Conservation (phyloP, 2,329 filamentous ascomycete genomes). For the Gyromitra esculenta region DNA sequence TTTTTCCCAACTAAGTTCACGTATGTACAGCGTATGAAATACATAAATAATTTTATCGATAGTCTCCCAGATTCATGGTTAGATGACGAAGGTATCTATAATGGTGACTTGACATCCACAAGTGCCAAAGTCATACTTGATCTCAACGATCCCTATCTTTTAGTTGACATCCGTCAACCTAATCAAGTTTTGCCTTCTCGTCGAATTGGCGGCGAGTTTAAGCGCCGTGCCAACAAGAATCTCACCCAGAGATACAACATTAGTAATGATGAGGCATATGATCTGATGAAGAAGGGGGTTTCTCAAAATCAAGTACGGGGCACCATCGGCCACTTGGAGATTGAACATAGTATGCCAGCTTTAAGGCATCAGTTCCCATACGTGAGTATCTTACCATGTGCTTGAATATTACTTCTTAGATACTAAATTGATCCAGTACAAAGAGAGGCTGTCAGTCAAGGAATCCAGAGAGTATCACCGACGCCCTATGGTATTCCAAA, state of each 20-base stretch:
- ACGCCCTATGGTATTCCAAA: constrained; percentile 77
- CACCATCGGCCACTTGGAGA: constrained; percentile 84
- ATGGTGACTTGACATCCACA: constrained; percentile 71
- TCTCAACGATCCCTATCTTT: constrained; percentile 84
- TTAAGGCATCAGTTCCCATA: constrained; percentile 93
- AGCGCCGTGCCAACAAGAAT: constrained; percentile 75
- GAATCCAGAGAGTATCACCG: constrained; percentile 85
- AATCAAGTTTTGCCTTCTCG: constrained; percentile 69
- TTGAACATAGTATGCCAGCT: constrained; percentile 93
- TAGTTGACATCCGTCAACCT: constrained; percentile 81
- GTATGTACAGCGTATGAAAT: constrained; percentile 63
- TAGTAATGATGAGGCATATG: constrained; percentile 95
- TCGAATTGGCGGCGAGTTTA: constrained; percentile 68
- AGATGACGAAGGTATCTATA: constrained; percentile 72
- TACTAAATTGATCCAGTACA: constrained; percentile 67
- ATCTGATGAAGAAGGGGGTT: constrained; percentile 95
- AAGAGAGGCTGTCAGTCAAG: constrained; percentile 79
- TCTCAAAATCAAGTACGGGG: constrained; percentile 95
- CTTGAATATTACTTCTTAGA: constrained; percentile 26
- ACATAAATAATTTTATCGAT: constrained; percentile 53
- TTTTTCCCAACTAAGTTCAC: constrained; percentile 62
- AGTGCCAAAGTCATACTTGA: constrained; percentile 85
- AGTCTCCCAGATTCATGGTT: constrained; percentile 64
- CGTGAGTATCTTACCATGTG: constrained; percentile 57
- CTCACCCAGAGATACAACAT: constrained; percentile 89